phyloP scores from a whole-genome alignment of 257 asterid species.

The Capsicum baccatum region DNA sequence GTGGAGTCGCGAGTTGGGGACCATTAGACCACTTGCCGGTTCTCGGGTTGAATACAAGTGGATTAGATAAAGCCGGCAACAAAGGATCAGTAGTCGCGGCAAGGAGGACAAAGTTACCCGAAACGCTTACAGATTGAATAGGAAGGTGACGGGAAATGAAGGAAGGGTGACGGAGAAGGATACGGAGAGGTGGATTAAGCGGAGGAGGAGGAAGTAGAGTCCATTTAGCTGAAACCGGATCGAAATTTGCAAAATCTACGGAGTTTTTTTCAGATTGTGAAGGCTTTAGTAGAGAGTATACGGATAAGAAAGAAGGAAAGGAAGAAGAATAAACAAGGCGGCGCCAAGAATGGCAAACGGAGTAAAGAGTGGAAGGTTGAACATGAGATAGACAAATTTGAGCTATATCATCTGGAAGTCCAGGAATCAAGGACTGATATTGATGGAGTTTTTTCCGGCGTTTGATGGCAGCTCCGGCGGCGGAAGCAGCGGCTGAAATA shows the following conservation, averaged over 20 bases:
- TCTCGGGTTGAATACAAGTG: conserved; percentile 63
- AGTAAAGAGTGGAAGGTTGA: conserved; percentile 59
- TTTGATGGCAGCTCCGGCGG: neutral
- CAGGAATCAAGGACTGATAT: conserved; percentile 54
- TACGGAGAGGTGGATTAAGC: conserved; percentile 41
- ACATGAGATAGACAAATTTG: conserved; percentile 65
- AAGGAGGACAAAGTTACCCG: conserved; percentile 61
- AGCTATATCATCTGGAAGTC: conserved; percentile 76
- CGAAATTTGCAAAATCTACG: conserved; percentile 54
- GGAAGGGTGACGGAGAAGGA: conserved; percentile 77
- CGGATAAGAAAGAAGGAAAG: conserved; percentile 71
- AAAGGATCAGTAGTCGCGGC: conserved; percentile 73
- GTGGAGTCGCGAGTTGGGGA: conserved; percentile 58
- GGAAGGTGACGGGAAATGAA: conserved; percentile 80
- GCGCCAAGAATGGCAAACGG: conserved; percentile 83
- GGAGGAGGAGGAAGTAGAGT: conserved; percentile 62
- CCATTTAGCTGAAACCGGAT: conserved; percentile 74
- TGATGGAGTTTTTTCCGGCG: conserved; percentile 33
- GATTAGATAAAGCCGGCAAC: conserved; percentile 70
- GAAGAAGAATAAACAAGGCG: conserved; percentile 71
- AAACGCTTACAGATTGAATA: conserved; percentile 60
- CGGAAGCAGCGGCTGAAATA: conserved; percentile 24
- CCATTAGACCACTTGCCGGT: conserved; percentile 58
- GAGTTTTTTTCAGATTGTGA: conserved; percentile 32
- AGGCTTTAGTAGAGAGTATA: conserved; percentile 54